Evolutionary conservation across 306 rosid genomes (phyloP).

Genomic region (Ochetophila trinervis): DNA sequence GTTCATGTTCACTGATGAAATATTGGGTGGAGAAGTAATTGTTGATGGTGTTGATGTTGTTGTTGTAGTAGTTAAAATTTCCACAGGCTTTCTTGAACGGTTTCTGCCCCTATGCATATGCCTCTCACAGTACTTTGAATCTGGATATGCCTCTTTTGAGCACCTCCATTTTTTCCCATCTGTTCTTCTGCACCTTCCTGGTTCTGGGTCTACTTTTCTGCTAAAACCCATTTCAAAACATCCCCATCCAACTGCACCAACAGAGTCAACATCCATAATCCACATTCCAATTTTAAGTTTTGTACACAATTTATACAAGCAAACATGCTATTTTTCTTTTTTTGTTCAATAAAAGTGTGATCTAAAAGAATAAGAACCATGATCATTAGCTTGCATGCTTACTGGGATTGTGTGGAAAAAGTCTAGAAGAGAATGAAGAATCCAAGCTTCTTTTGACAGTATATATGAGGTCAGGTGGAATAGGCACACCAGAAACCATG

Average conservation of each 20-base stretch:
- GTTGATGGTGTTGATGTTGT: conserved; percentile 22
- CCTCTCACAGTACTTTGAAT: conserved; percentile 95
- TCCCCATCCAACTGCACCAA: conserved; percentile 83
- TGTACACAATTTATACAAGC: not conserved
- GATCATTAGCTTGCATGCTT: conserved; percentile 14
- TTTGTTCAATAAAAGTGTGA: not conserved
- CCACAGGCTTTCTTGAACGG: conserved; percentile 99
- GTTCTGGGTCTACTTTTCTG: conserved; percentile 97
- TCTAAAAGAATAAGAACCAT: not conserved
- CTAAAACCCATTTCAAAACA: conserved; percentile 94
- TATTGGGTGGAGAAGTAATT: conserved; percentile 26
- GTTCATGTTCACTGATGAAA: conserved; percentile 38
- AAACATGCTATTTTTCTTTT: not conserved
- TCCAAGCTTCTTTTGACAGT: conserved; percentile 82
- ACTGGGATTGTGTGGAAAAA: conserved; percentile 84
- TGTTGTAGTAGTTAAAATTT: conserved; percentile 53
- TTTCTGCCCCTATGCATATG: conserved; percentile 99
- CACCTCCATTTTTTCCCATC: conserved; percentile 99
- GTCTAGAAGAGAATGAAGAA: conserved; percentile 64
- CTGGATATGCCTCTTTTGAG: conserved; percentile 98
- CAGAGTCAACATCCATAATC: conserved; percentile 27
- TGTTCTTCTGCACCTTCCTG: conserved; percentile 99
- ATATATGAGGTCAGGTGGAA: conserved; percentile 83
- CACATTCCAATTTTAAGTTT: conserved; percentile 25
- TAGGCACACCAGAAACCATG: conserved; percentile 84